These are phyloP conservation scores for Phaeosphaeriaceae sp. DNA, from an alignment of 2,329 filamentous ascomycete species.

Conservation along the genomic window DNA sequence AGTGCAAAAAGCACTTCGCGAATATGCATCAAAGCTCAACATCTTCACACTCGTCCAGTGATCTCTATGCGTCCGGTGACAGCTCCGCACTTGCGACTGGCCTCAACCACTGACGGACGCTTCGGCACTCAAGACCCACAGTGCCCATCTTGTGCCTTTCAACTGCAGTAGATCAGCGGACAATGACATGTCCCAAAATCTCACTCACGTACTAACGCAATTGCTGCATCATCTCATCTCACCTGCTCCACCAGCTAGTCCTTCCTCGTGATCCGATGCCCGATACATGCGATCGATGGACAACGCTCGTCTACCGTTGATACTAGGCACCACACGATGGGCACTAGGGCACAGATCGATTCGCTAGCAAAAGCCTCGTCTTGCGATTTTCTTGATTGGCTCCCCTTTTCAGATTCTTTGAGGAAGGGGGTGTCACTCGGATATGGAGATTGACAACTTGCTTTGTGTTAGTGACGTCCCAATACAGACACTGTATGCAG, in stretches of 20 bases:
- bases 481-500: neutral
- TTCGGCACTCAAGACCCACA: neutral
- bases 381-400: slow-evolving; percentile 1
- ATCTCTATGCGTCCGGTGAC: neutral
- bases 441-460: neutral
- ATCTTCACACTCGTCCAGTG: neutral
- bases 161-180: neutral
- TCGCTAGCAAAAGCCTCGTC: neutral
- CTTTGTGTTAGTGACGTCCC: neutral
- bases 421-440: neutral
- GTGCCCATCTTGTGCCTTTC: neutral
- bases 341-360: neutral
- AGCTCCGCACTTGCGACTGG: neutral
- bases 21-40: neutral
- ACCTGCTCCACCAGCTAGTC: neutral
- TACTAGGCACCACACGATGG: neutral
- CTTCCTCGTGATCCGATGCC: neutral
- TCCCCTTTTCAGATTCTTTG: neutral
- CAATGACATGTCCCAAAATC: neutral
- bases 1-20: slow-evolving; percentile 2
- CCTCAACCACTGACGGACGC: neutral
- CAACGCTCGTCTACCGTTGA: neutral
- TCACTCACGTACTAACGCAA: neutral
- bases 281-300: neutral
- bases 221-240: neutral